Percentiles rank a stretch among this genome's conserved stretches.
Evolutionary conservation across 2,329 filamentous ascomycete genomes (phyloP).

Genomic region (Ascosphaera apis): DNA sequence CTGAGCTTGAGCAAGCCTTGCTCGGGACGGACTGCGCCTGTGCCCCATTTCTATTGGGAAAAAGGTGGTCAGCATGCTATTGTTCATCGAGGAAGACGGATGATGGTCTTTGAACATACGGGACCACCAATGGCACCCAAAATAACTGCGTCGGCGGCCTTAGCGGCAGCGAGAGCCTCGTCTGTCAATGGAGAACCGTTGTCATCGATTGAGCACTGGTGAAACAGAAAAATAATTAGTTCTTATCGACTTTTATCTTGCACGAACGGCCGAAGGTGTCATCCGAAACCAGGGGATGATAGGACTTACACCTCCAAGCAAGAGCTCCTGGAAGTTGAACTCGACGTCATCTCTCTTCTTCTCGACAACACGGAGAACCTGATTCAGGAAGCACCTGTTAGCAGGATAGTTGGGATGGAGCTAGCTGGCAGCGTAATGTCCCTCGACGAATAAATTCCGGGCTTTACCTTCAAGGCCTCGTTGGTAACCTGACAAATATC

Average conservation of each 20-base stretch:
- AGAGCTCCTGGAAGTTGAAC: constrained; percentile 77
- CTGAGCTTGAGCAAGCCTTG: constrained; percentile 77
- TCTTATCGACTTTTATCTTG: no score
- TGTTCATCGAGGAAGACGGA: no score
- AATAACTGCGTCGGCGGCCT: constrained; percentile 69
- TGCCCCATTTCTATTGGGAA: constrained; percentile 50
- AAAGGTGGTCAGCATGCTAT: no score
- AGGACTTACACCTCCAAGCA: constrained; percentile 66
- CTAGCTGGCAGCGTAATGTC: no score
- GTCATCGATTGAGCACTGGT: constrained; percentile 67
- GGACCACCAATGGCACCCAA: constrained; percentile 91
- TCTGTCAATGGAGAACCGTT: constrained; percentile 60
- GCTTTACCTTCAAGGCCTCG: constrained; percentile 33
- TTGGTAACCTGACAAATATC: constrained; percentile 40
- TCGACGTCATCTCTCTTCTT: constrained; percentile 44
- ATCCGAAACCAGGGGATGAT: constrained; percentile 34
- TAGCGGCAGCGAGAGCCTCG: constrained; percentile 59
- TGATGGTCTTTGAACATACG: no score
- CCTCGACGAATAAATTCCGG: no score
- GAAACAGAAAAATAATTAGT: constrained; percentile 5
- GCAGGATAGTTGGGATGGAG: no score
- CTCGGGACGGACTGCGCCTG: constrained; percentile 67
- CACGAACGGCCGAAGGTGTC: constrained; percentile 39
- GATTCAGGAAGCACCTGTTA: constrained; percentile 2
- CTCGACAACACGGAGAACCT: constrained; percentile 65